Evolutionary conservation across 106 monocot genomes (phyloP).

Genomic region (Iris macrosiphon): DNA sequence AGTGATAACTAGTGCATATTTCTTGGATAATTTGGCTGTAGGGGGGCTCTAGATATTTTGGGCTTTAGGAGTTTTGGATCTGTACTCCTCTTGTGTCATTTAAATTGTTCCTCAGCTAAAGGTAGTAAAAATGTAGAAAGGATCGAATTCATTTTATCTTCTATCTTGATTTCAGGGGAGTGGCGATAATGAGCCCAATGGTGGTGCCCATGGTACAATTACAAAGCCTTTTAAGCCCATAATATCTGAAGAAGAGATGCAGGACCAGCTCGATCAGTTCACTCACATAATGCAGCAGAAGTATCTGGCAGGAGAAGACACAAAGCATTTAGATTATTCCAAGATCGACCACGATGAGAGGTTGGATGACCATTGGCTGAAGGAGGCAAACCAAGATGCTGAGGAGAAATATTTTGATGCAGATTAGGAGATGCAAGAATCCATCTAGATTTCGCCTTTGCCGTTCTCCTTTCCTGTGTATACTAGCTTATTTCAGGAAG

Average conservation of each 20-base stretch:
- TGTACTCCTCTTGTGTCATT: no score
- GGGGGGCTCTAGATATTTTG: no score
- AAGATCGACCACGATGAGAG: constrained; percentile 79
- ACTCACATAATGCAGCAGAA: constrained; percentile 89
- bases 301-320: constrained; percentile 78
- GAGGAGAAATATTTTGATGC: constrained; percentile 93
- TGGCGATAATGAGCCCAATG: background rate
- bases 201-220: background rate
- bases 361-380: constrained; percentile 88
- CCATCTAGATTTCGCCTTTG: no score
- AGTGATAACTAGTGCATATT: no score
- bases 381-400: constrained; percentile 73
- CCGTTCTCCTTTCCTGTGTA: no score
- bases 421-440: constrained; percentile 33
- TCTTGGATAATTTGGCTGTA: no score
- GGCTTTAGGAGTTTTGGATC: no score
- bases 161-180: constrained; percentile 26
- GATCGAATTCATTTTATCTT: no score
- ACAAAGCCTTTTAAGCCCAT: constrained; percentile 7
- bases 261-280: constrained; percentile 83
- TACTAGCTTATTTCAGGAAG: no score
- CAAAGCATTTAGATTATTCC: constrained; percentile 60
- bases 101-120: no score
- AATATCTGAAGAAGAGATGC: constrained; percentile 56
- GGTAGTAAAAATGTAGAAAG: no score